Evolutionary conservation across 2,329 filamentous ascomycete species (phyloP).

Genomic region (Alternaria novae-zelandiae): DNA sequence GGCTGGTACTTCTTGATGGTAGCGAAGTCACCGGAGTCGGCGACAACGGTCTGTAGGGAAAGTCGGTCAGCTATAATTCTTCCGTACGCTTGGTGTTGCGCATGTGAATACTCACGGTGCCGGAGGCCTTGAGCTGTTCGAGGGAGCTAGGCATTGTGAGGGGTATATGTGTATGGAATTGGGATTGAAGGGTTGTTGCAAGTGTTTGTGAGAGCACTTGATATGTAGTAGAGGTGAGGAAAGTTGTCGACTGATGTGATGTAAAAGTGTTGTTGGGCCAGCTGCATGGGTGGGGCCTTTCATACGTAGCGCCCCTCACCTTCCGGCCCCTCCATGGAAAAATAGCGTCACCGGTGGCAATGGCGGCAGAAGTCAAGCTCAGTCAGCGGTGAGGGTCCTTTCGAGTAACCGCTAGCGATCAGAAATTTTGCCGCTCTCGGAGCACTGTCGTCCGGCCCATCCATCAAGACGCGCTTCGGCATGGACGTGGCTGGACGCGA

Average conservation of each 20-base stretch:
- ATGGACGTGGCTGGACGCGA: background rate
- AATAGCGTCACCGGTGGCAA: slow-evolving; percentile 47
- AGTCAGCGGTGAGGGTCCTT: background rate
- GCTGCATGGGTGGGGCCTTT: slow-evolving; percentile 22
- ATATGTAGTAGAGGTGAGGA: slow-evolving; percentile 3
- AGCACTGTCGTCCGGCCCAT: slow-evolving; percentile 29
- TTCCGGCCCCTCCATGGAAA: slow-evolving; percentile 32
- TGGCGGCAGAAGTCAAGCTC: background rate
- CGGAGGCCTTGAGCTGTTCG: slow-evolving; percentile 94
- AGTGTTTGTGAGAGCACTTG: slow-evolving; percentile 6
- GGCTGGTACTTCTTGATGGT: slow-evolving; percentile 99
- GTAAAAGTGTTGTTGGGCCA: slow-evolving; percentile 21
- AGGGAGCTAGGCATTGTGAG: slow-evolving; percentile 81
- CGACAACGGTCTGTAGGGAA: slow-evolving; percentile 78
- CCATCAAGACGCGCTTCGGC: background rate
- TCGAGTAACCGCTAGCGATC: slow-evolving; percentile 4
- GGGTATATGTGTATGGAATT: slow-evolving; percentile 21
- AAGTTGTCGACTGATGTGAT: slow-evolving; percentile 3
- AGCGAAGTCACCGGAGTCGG: slow-evolving; percentile 84
- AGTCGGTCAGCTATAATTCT: slow-evolving; percentile 13
- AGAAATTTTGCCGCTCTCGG: slow-evolving; percentile 16
- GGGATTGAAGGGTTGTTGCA: background rate
- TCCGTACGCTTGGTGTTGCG: slow-evolving; percentile 11
- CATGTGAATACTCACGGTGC: slow-evolving; percentile 76
- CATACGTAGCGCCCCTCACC: slow-evolving; percentile 23